Evolutionary conservation across 352 stramenopile species (phyloP), one percentile per base, ranked within the genome.

Genomic region (Phytophthora sojae): DNA sequence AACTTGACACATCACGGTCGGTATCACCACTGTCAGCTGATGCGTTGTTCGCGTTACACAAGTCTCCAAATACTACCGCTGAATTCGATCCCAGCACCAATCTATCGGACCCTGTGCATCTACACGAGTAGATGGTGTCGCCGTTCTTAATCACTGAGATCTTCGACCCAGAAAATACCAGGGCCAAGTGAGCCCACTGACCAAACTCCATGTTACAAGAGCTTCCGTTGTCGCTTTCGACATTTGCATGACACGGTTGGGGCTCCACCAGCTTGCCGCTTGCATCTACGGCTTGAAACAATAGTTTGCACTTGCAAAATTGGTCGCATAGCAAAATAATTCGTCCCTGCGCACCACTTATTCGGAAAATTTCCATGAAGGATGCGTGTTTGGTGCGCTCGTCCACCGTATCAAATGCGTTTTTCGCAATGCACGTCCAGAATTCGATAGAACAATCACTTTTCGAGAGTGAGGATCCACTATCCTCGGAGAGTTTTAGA

Each of bases 391-490:
- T 30, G 15, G 12, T 15, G 30, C 17, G 47, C 39, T 61, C 15
- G 45, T 55, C 25, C 57, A 25, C 32, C 45, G 11, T 57, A 6
- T 56, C 58, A 47, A 62, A 61, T 29, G 21, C 30, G 56, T 71
- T 37, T 35, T 60, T 56, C 4, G 47, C 58, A n/a, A 84, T 47
- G 8, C 71, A 73, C 1, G 85, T 45, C 86, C 86, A 94, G 26
- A 81, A 83, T 55, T 92, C 83, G 15, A 90, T 63, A 1, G 80
- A 88, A 47, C 67, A 81, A 51, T 94, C 86, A 30, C 70, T 69
- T 2, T 75, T 63, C 0, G 77, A 53, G 6, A 74, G 14, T 9
- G 52, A 25, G 12, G 44, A 67, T 17, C 44, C 64, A 30, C 75
- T 85, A 3, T 60, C 29, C 25, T 68, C 50, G n/a, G 17, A 19